phyloP scores from a whole-genome alignment of 192 early-diverging fungal species.

The Backusella circina region DNA sequence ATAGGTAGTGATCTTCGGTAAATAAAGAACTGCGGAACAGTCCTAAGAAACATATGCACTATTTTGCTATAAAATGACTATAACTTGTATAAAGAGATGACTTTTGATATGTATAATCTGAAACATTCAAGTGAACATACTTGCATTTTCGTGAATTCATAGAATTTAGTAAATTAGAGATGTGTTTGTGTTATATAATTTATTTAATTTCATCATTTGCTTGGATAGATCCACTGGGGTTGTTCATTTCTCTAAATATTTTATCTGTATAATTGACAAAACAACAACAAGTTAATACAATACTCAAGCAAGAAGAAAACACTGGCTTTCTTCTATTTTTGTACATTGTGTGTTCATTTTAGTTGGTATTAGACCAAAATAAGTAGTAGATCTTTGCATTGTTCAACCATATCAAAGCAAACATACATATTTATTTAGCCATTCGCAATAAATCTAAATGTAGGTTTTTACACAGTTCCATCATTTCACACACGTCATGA shows the following conservation, averaged over 20 bases:
- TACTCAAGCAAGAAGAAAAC: neutral
- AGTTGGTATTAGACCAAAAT: neutral
- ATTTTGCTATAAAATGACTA: neutral
- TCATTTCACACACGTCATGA: neutral
- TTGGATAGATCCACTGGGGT: neutral
- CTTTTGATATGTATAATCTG: neutral
- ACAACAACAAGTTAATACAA: neutral
- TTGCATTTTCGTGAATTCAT: neutral
- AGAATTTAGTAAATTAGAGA: neutral
- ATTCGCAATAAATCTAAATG: neutral
- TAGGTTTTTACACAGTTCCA: neutral
- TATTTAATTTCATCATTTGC: neutral
- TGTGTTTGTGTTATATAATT: neutral
- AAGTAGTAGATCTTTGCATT: neutral
- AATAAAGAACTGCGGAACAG: too few relatives aligned
- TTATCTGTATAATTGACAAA: neutral
- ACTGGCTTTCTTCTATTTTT: neutral
- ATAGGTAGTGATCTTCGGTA: too few relatives aligned
- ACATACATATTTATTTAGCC: neutral
- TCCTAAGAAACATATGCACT: too few relatives aligned
- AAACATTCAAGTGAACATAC: neutral
- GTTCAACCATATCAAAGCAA: neutral
- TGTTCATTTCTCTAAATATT: neutral
- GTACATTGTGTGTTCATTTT: neutral
- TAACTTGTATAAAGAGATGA: neutral